Base-by-base conservation (phyloP, 805 yeast species). In the Teunomyces panamensis region DNA sequence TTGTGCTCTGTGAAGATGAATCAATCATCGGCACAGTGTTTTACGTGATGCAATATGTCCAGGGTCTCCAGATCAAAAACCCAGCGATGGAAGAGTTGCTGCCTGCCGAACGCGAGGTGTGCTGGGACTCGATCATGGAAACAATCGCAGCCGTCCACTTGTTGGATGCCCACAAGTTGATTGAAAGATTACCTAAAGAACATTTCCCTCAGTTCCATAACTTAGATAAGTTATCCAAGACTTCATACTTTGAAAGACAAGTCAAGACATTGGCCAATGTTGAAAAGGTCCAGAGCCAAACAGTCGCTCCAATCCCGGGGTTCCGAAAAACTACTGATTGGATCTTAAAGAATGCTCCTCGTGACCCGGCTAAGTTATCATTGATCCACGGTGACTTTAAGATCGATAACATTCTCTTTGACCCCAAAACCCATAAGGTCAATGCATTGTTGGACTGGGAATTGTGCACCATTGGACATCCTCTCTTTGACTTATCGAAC, bases 371-470 rank as follows among this genome's bases (percentile, higher is more conserved):
- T 4, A 57, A 65, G 10, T 65, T 73, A 35, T 65, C 75, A 2
- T 68, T 82, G 47, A 79, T 82, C 33, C 87, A 82, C 53, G 87
- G 91, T 39, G 83, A 83, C 67, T 75, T 77, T 74, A 78, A 83
- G 67, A 71, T 78, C 56, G 85, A 86, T 71, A 74, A 85, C 66
- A 69, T 85, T 52, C 74, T 86, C 30, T 77, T 78, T 65, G 76
- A 84, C 62, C 81, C 81, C 53, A 74, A 73, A 0, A 69, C 73
- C 41, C 74, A 75, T 16, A 59, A 61, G 39, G 79, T 81, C 2
- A 63, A 76, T 43, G 85, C 85, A 0, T 78, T 82, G 2, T 65
- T 82, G 36, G 87, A 82, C 57, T 82, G 87, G 87, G 87, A 82
- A 57, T 63, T 82, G 34, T 80, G 85, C 52, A 82, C 87, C 0